phyloP scores from a whole-genome alignment of 2,329 filamentous ascomycete species.

The Arthroderma uncinatum region DNA sequence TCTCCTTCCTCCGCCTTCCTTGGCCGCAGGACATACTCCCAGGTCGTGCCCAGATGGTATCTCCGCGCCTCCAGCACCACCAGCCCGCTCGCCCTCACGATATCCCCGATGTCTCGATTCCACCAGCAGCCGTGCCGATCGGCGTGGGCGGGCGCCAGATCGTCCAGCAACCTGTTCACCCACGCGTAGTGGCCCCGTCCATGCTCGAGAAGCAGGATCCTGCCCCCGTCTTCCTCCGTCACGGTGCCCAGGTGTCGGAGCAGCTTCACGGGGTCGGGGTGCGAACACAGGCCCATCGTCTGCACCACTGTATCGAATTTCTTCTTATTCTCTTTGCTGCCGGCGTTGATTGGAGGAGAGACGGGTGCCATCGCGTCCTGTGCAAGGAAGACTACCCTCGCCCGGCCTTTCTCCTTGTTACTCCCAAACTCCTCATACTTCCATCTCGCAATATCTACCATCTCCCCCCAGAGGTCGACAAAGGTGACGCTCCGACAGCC shows the following conservation, averaged over 20 bases:
- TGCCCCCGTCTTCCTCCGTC: conserved; percentile 30
- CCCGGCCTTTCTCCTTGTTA: not conserved
- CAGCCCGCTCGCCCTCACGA: conserved; percentile 38
- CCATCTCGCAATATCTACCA: conserved; percentile 36
- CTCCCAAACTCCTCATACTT: conserved; percentile 31
- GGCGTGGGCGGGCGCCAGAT: conserved; percentile 38
- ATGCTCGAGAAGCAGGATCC: conserved; percentile 40
- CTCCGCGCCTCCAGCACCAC: conserved; percentile 37
- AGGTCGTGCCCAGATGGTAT: conserved; percentile 41
- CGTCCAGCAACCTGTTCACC: conserved; percentile 39
- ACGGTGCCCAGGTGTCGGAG: conserved; percentile 32
- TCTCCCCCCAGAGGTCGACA: conserved; percentile 39
- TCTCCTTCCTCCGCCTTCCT: conserved; percentile 5
- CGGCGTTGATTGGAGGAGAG: not conserved
- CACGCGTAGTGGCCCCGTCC: conserved; percentile 38
- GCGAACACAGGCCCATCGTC: conserved; percentile 43
- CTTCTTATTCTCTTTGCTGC: not conserved
- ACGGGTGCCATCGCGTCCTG: conserved; percentile 25
- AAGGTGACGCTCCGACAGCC: conserved; percentile 36
- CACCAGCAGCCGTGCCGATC: conserved; percentile 44
- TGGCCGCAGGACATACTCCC: conserved; percentile 33
- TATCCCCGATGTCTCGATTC: conserved; percentile 41
- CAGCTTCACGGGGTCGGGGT: conserved; percentile 32
- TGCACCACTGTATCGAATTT: conserved; percentile 40
- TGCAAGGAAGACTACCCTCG: conserved; percentile 25